Base-by-base conservation (phyloP, 1,284 basidiomycete species). In the Heterobasidion irregulare region DNA sequence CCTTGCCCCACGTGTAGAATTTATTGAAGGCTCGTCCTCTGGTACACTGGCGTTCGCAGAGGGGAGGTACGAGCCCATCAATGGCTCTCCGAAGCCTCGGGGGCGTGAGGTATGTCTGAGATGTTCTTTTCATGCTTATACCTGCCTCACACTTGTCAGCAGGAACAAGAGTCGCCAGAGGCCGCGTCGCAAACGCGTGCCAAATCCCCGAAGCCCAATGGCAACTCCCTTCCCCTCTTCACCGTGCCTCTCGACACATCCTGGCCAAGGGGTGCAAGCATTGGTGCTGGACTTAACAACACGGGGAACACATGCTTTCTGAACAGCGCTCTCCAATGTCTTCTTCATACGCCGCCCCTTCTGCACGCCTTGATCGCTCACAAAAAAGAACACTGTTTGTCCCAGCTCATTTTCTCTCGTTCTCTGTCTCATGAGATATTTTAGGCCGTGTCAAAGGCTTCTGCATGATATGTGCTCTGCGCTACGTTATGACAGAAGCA, bases 281-380 rank as follows among this genome's bases (percentile, higher is more conserved):
- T 80, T 57, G 89, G 80, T 18, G 69, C 66, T 56, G 96, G 96
- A 0, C 75, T 99, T 41, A 75, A 83, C 65, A 99, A 99, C 71
- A 85, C 76, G n/a, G 94, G 94, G 52, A 99, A 98, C 69, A 97
- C 94, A 1, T 99, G 97, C 72, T 99, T 98, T 71, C 76, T 98
- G 64, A 99, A 99, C 71, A 94, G 93, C 61, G 92, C 90, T 36
- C 74, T 99, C 57, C 97, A 99, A 74, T 93, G 94, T 62, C 78
- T 99, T 51, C 72, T 98, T 18, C 95, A 99, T 68, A 98, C 96
- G 0, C 87, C 95, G 8, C 94, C 95, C 2, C 78, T 99, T 16
- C 77, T 97, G 34, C 79, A 82, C 59, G 71, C 90, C 41, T 69
- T 95, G 10, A 58, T 80, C 35, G 73, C 71, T 1, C 90, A 95